Conservation (phyloP, 2,329 filamentous ascomycete species). For the Xylariaceae sp. region DNA sequence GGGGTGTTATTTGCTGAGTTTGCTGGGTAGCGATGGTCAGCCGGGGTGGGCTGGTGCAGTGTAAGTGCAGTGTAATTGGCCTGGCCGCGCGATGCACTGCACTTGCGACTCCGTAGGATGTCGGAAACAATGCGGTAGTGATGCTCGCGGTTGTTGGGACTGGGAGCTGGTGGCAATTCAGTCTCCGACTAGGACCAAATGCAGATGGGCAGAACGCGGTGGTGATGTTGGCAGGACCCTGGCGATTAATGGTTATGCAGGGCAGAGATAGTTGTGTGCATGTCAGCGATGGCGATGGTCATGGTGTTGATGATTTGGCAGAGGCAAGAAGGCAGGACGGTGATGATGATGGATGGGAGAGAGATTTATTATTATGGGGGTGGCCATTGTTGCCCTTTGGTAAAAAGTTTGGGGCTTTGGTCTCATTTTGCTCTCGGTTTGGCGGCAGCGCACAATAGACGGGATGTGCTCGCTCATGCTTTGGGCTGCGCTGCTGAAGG, state of each 20-base stretch:
- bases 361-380: conserved; percentile 36
- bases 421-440: conserved; percentile 35
- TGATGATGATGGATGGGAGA: conserved; percentile 27
- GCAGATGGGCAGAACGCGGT: conserved; percentile 2
- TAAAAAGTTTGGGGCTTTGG: conserved; percentile 36
- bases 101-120: conserved; percentile 2
- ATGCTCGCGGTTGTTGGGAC: conserved; percentile 8
- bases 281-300: conserved; percentile 17
- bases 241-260: conserved; percentile 19
- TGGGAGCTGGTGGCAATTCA: conserved; percentile 7
- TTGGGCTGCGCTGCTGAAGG: conserved; percentile 25
- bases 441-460: conserved; percentile 31
- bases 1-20: conserved; percentile 13
- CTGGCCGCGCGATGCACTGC: conserved; percentile 10
- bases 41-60: conserved; percentile 11
- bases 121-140: conserved; percentile 7
- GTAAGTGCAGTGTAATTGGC: conserved; percentile 10
- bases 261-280: conserved; percentile 16
- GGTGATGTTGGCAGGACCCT: conserved; percentile 20
- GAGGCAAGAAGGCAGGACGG: conserved; percentile 14
- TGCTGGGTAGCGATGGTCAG: conserved; percentile 21
- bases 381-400: conserved; percentile 34
- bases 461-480: conserved; percentile 29
- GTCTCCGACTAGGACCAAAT: background rate
- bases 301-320: conserved; percentile 19